Base-by-base conservation (phyloP, 176 grass and related monocot genomes). In the Carex pumila region DNA sequence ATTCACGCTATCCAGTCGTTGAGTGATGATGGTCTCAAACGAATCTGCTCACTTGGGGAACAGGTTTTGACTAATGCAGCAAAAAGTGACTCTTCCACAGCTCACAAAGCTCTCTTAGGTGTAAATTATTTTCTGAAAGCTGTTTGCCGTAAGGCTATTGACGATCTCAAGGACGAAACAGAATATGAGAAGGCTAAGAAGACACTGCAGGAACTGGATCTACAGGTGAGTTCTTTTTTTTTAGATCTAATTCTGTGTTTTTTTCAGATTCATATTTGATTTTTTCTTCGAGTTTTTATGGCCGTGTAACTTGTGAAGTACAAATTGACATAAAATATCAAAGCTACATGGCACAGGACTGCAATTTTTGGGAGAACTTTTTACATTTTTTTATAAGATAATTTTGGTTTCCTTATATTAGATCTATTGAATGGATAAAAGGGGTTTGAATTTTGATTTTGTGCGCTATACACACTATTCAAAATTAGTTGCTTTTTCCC, bases 131-230 rank as follows among this genome's bases (percentile, higher is more conserved):
- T 52, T 52, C 63, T 83, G 41, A 53, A 68, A 49, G 19, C 61
- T 17, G 41, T 83, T 67, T 83, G 80, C 43, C 1, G 7, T 50
- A 83, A 83, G 68, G 80, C 80, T 30, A 65, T 83, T 67, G 61
- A 83, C 1, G 80, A 83, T 83, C 61, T 83, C 21, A 83, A 83
- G 63, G 41, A 83, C 7, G 68, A 67, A 65, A 43, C 62, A 18
- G 80, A 83, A 52, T 50, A 65, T 32, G 80, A 83, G 62, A 83
- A 83, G 80, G 80, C 80, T 52, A 83, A 83, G 80, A 83, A 83
- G 80, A 21, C 21, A 15, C 63, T 83, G 6, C 36, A 83, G 47
- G 61, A 62, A 65, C 80, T 83, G 13, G 22, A 62, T 83, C 34
- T 83, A 22, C 60, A 68, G 80, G 80, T 83, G 32, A 83, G 32